Base-by-base conservation (phyloP, 1,284 basidiomycete species). In the Cystobasidium sp. region DNA sequence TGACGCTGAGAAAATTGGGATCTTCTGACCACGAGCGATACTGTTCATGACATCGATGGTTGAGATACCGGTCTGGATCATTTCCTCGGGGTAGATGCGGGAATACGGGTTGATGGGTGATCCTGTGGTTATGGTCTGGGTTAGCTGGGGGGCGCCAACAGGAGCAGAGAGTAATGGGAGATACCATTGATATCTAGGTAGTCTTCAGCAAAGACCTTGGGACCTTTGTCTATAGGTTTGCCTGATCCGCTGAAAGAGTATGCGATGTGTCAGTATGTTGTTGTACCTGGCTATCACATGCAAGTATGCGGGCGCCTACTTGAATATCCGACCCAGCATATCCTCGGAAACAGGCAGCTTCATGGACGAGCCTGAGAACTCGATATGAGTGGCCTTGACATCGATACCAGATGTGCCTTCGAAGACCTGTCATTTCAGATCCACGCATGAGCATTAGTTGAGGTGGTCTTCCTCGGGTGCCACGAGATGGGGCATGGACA, bases 41-140 rank as follows among this genome's bases (percentile, higher is more conserved):
- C 96, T 97, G 86, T 99, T 83, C 95, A 98, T 97, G 65, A 89
- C 90, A 84, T 98, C 94, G 82, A 98, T 97, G 44, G 97, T 99
- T 51, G 96, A 98, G 82, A 99, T 99, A 85, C 97, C 97, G 22
- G 97, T 99, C 84, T 99, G 97, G 79, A 99, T 99, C 97, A 99
- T 99, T 86, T 99, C 96, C 84, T 99, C 97, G 77, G 97, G 97
- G 85, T 99, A 99, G 84, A 98, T 97, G 83, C 97, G 94, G 76
- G 94, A 94, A 85, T 91, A 99, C 18, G 97, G 97, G 85, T 99
- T 99, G 86, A 99, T 99, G 64, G 96, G 97, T 6, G 94, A 97
- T 76, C 95, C 94, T 96, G 79, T 55, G 39, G 41, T 14, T 43
- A 44, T 24, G 14, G 46, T 22, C 78, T 72, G 51, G 20, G 49